Base-by-base conservation (phyloP, 345 rosid species). In the Ceriops tagal region DNA sequence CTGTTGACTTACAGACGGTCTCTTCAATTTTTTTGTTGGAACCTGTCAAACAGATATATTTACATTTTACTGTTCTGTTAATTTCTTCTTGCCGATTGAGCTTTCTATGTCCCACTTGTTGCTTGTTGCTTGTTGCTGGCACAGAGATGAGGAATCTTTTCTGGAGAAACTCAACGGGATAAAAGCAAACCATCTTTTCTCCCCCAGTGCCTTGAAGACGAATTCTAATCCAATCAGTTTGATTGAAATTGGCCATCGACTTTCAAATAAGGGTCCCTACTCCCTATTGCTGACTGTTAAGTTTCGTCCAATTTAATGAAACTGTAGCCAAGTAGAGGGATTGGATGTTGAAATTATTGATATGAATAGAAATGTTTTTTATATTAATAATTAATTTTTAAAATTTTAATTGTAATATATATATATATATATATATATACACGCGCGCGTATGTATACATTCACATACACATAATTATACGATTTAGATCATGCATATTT, bases 101-200 rank as follows among this genome's bases (percentile, higher is more conserved):
- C 37, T 43, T 11, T 28, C 51, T 47, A 7, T 10, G 49, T 27
- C 35, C 21, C n/a, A 9, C 56, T 28, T 57, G 26, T 58, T 28
- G 57, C 56, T 28, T 57, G 26, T 58, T 28, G 57, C 56, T 28
- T 57, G 26, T 58, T 28, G 57, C 56, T 37, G 67, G 31, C 52
- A 70, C 26, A 53, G 53, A 62, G 28, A 62, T 21, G 53, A 30
- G 15, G 65, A 5, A 11, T 31, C 28, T 35, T 47, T 57, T 58
- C 26, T 16, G 64, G 15, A 19, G 43, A 47, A 59, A 30, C 28
- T 21, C 34, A 15, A 35, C 21, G 60, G 53, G 30, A n/a, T 1
- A 47, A 58, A 58, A n/a, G 21, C 34, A n/a, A 53, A 39, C 47
- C 32, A 3, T 24, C 21, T 65, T 65, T 11, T 5, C 39, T 39